Base-by-base conservation (phyloP, 1,139 yeast genomes). In the Blastobotrys arbuscula region DNA sequence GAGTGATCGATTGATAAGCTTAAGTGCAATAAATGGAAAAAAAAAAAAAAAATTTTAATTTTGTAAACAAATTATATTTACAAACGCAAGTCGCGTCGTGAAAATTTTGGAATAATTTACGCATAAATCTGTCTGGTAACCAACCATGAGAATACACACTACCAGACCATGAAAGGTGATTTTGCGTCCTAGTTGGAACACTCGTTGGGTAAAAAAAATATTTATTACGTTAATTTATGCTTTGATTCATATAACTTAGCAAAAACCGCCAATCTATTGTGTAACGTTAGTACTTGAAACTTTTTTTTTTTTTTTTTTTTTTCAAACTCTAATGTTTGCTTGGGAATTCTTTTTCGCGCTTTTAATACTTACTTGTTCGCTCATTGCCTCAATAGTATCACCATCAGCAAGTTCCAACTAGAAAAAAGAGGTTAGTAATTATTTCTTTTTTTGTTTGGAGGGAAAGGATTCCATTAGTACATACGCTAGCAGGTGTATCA, bases 371-470 rank as follows among this genome's bases (percentile, higher is more conserved):
- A 83, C 82, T 69, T 92, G 98, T 68, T 89, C 96, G 69, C 94
- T 84, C 69, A 90, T 96, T n/a, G 97, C 98, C 70, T 94, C 98
- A 59, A 94, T 90, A 58, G 86, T 85, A 66, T 94, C 99, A 59
- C 92, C 92, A 66, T 92, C 96, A 67, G 86, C 95, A 77, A 90
- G 81, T 50, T 88, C 97, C 59, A 92, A 76, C 67, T 68, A 49
- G 16, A 12, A 30, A 39, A 38, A 3, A 8, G 16, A 5, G 2
- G 39, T 36, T 36, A 36, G 36, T n/a, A 36, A 16, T n/a, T 9
- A 8, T 5, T 16, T 19, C 20, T n/a, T 13, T 35, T 35, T 16
- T 35, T 13, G 6, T n/a, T 15, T 26, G 6, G 20, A n/a, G n/a
- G n/a, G n/a, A 28, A 28, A 28, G 12, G 13, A 36, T n/a, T n/a